phyloP scores from a whole-genome alignment of 177 flowering plant genomes.

The Tripterygium wilfordii region DNA sequence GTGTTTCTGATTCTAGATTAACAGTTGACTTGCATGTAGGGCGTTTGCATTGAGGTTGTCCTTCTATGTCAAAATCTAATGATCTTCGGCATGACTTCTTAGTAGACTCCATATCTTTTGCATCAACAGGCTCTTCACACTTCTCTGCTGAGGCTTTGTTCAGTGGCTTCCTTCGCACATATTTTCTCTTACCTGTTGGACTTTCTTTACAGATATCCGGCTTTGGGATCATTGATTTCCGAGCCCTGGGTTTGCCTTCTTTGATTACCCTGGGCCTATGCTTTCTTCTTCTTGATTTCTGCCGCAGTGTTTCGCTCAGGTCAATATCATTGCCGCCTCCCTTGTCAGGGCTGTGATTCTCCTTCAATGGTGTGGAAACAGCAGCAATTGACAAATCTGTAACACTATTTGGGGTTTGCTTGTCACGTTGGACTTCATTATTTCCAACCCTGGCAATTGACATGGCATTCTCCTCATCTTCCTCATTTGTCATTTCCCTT shows the following conservation, averaged over 20 bases:
- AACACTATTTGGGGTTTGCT: constrained; percentile 11
- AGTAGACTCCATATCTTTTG: constrained; percentile 1
- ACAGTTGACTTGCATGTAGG: constrained; percentile 8
- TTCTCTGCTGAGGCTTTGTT: constrained; percentile 19
- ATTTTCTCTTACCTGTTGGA: constrained; percentile 25
- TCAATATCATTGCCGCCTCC: constrained; percentile 27
- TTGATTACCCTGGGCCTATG: constrained; percentile 71
- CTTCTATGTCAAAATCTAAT: constrained; percentile 45
- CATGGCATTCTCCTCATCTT: constrained; percentile 9
- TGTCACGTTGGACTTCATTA: background rate
- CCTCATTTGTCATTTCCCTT: constrained; percentile 8
- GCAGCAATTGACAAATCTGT: constrained; percentile 17
- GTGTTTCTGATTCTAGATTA: constrained; percentile 13
- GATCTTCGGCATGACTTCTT: constrained; percentile 47
- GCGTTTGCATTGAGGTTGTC: constrained; percentile 18
- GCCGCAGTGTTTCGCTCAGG: constrained; percentile 55
- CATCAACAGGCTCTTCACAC: constrained; percentile 7
- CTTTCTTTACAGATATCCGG: constrained; percentile 20
- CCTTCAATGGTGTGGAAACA: constrained; percentile 18
- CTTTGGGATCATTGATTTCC: constrained; percentile 34
- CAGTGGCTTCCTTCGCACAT: too few species aligned
- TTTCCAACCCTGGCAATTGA: constrained; percentile 1
- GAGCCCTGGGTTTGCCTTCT: constrained; percentile 57
- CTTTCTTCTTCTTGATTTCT: constrained; percentile 59
- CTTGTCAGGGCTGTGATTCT: constrained; percentile 30